These are phyloP conservation scores for Triticum aestivum DNA, from an alignment of 176 grass and related monocot genomes.

Conservation along the genomic window DNA sequence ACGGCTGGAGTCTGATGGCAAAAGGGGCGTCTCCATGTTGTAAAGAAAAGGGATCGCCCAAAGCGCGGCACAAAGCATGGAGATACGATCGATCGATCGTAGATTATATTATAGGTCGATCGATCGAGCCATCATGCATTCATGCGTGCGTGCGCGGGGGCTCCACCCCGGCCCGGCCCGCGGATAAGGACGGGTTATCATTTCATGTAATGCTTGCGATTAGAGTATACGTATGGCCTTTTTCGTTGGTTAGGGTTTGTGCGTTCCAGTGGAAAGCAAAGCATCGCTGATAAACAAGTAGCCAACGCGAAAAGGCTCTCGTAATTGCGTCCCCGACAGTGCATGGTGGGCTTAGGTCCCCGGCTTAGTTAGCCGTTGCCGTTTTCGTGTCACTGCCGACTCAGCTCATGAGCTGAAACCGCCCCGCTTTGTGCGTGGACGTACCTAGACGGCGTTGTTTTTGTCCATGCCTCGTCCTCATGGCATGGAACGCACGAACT, in stretches of 20 bases:
- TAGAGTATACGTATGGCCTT: not conserved
- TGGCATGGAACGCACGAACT: not conserved
- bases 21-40: conserved; percentile 32
- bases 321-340: not conserved
- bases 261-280: conserved; percentile 44
- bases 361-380: conserved; percentile 8
- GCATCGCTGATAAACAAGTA: not conserved
- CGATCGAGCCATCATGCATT: not conserved
- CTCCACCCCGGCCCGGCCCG: conserved; percentile 6
- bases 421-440: not conserved
- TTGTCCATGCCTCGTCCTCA: not conserved
- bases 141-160: conserved; percentile 27
- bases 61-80: conserved; percentile 25
- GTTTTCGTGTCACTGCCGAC: conserved; percentile 42
- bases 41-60: conserved; percentile 24
- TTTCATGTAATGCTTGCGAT: not conserved
- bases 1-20: conserved; percentile 42
- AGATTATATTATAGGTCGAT: not conserved
- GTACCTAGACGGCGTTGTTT: not conserved
- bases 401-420: not conserved
- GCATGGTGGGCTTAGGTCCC: conserved; percentile 27
- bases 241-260: conserved; percentile 2
- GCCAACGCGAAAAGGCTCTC: not conserved
- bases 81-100: conserved; percentile 18
- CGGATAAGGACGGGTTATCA: conserved; percentile 39